Evolutionary conservation across 2,329 filamentous ascomycete genomes (phyloP), one percentile per base, ranked within the genome.

Genomic region (Gyromitra esculenta): DNA sequence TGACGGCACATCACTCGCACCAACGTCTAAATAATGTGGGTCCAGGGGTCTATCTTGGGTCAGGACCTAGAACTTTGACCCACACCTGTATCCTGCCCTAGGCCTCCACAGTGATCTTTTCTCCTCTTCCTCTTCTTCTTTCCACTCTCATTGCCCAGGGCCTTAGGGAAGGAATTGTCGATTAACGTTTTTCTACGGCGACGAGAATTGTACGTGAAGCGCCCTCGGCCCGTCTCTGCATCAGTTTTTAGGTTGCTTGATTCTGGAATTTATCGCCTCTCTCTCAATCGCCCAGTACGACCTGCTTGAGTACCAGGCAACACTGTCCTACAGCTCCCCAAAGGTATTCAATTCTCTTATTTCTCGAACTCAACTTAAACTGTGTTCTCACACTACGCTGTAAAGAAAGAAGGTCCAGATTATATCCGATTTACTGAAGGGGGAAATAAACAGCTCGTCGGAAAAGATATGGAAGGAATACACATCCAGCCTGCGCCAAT

Each of bases 1-100:
- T 75, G 72, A 45, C 50, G 66, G 72, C 57, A 69, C 66, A 75
- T 75, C 66, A 52, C 50, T 54, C n/a, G 25, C 21, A 11, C 8
- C 21, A 31, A 31, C 2, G 25, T 31, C 25, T 31, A 31, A 31
- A 31, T 31, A 31, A 31, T 31, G 2, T 52, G 39, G 63, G 63
- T 73, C 70, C 2, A n/a, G 18, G 41, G 15, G 31, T 18, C 48
- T 56, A 18, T 66, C 31, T 39, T 8, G n/a, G 45, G 71, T 74
- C 59, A 15, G 60, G 72, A 75, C 66, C 31, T 4, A 45, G 13
- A 37, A 66, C 13, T n/a, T 21, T 35, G 39, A 45, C 37, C 65
- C 21, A 13, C 15, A 11, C 71, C 45, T 35, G 2, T 31, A 31
- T 31, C 18, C 18, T 5, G 5, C 57, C 7, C 35, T n/a, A n/a